phyloP scores from a whole-genome alignment of 192 early-diverging fungal genomes.

The Thamnidium elegans region DNA sequence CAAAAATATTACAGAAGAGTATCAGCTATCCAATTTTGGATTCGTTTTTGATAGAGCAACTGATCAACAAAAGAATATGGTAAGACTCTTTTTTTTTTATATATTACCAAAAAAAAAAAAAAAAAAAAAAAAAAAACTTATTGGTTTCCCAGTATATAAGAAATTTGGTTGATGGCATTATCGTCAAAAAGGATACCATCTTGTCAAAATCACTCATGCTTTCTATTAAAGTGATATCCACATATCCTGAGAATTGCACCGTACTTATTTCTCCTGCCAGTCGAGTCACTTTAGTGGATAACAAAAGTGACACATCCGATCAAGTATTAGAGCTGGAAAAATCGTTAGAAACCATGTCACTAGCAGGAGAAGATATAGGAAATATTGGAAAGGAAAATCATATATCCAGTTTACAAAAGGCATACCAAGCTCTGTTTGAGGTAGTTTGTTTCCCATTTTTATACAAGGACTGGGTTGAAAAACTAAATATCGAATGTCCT shows the following conservation, averaged over 20 bases:
- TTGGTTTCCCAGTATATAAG: not conserved
- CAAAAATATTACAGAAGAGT: not conserved
- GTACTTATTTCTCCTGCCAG: constrained; percentile 10
- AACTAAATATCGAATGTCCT: constrained; percentile 75
- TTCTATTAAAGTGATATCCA: constrained; percentile 3
- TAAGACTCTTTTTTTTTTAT: not conserved
- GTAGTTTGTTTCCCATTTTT: constrained; percentile 75
- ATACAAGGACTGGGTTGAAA: constrained; percentile 57
- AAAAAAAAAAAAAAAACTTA: not conserved
- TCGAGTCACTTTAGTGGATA: not conserved
- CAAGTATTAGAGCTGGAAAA: not conserved
- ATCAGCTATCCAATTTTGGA: constrained; percentile 1
- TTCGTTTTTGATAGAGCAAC: not conserved
- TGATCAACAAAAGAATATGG: not conserved
- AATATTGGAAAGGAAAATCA: too few species aligned
- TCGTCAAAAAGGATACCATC: not conserved
- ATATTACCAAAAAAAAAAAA: not conserved
- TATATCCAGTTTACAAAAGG: constrained; percentile 62
- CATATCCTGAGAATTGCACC: not conserved
- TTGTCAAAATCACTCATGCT: not conserved
- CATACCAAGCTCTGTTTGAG: constrained; percentile 71
- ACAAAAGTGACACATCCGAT: not conserved
- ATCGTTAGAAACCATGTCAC: too few species aligned
- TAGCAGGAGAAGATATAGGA: too few species aligned
- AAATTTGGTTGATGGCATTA: not conserved